phyloP scores from a whole-genome alignment of 352 stramenopile genomes.

The Phytopythium delawarense region DNA sequence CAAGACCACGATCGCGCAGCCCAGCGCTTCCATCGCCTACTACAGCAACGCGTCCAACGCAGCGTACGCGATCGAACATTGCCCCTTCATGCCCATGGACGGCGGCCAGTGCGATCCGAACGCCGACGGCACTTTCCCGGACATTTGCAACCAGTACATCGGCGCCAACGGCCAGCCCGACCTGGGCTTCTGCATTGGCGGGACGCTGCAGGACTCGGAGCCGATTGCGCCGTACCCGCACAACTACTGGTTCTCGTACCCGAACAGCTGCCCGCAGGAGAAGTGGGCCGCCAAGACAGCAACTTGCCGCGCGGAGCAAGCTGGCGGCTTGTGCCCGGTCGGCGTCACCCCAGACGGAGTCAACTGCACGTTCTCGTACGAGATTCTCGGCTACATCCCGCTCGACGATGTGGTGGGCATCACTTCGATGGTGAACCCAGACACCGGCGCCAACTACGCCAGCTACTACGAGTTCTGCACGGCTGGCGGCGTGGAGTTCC shows the following conservation, averaged over 20 bases:
- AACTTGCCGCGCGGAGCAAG: constrained; percentile 27
- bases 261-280: constrained; percentile 52
- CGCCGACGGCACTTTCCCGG: constrained; percentile 28
- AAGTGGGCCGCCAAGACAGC: constrained; percentile 41
- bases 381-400: constrained; percentile 55
- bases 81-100: constrained; percentile 57
- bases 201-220: constrained; percentile 36
- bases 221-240: constrained; percentile 59
- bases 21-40: constrained; percentile 27
- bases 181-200: constrained; percentile 46
- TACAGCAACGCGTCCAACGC: constrained; percentile 30
- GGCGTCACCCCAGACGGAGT: constrained; percentile 49
- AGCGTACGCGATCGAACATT: constrained; percentile 36
- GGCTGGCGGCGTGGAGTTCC: constrained; percentile 49
- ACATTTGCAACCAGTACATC: constrained; percentile 49
- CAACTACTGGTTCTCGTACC: constrained; percentile 83
- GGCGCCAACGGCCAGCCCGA: constrained; percentile 35
- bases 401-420: constrained; percentile 71
- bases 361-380: constrained; percentile 59
- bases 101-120: constrained; percentile 46
- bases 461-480: constrained; percentile 62
- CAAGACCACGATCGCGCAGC: constrained; percentile 47
- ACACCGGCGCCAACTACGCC: constrained; percentile 25
- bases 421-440: constrained; percentile 46
- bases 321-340: constrained; percentile 37